Conservation (phyloP, 73 alveolate species). For the Paramecium primaurelia region DNA sequence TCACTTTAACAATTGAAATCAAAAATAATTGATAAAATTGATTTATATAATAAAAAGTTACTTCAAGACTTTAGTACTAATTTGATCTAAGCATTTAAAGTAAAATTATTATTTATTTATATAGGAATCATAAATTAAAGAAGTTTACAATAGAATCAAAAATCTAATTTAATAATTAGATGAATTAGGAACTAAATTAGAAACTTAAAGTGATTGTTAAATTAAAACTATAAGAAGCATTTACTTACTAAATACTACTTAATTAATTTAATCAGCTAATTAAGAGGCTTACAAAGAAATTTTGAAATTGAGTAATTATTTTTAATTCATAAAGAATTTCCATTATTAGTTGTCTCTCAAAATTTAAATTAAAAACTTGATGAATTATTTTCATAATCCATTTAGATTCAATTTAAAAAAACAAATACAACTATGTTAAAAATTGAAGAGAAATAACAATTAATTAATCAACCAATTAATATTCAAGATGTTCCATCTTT, state of each 20-base stretch:
- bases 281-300: not conserved
- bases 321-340: not conserved
- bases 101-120: not conserved
- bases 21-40: not conserved
- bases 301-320: not conserved
- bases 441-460: not conserved
- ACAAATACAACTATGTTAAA: not conserved
- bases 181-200: not conserved
- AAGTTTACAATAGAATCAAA: not conserved
- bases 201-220: not conserved
- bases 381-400: not conserved
- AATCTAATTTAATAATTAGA: not conserved
- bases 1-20: not conserved
- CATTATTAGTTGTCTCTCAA: not conserved
- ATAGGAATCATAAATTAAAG: not conserved
- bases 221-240: not conserved
- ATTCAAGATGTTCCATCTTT: not conserved
- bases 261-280: not conserved
- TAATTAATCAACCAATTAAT: not conserved
- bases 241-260: not conserved
- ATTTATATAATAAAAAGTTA: not conserved
- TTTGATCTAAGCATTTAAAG: not conserved
- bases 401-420: not conserved
- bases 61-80: not conserved
- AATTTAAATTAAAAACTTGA: not conserved